phyloP scores from a whole-genome alignment of 2,329 filamentous ascomycete genomes.

The Diaporthe vexans region DNA sequence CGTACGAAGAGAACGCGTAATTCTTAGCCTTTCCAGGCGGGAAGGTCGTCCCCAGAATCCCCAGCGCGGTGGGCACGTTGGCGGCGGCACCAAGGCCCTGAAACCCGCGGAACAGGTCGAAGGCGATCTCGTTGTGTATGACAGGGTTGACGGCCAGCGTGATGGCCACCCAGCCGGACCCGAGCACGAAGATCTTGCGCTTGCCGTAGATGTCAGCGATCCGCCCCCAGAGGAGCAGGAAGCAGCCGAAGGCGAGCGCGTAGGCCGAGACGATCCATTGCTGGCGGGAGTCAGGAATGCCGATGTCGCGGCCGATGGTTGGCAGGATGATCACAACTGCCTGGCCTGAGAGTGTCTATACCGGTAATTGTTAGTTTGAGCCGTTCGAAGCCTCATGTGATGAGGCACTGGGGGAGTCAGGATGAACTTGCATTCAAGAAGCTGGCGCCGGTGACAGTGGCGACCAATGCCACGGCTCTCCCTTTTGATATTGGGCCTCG shows the following conservation, averaged over 20 bases:
- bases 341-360: slow-evolving; percentile 69
- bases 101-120: slow-evolving; percentile 75
- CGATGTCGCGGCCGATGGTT: slow-evolving; percentile 68
- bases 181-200: slow-evolving; percentile 74
- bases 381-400: too few relatives aligned
- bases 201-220: slow-evolving; percentile 78
- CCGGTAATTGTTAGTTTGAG: not conserved
- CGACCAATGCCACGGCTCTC: slow-evolving; percentile 67
- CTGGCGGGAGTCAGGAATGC: slow-evolving; percentile 69
- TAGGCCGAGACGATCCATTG: slow-evolving; percentile 79
- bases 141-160: slow-evolving; percentile 74
- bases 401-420: too few relatives aligned
- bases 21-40: slow-evolving; percentile 78
- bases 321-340: slow-evolving; percentile 74
- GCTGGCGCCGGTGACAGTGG: slow-evolving; percentile 67
- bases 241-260: slow-evolving; percentile 76
- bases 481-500: slow-evolving; percentile 59
- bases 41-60: slow-evolving; percentile 77
- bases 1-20: slow-evolving; percentile 76
- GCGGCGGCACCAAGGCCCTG: slow-evolving; percentile 78
- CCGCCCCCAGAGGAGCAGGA: slow-evolving; percentile 76
- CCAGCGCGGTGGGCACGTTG: slow-evolving; percentile 79
- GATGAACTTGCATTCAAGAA: slow-evolving; percentile 64
- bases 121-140: slow-evolving; percentile 75
- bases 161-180: slow-evolving; percentile 73